Evolutionary conservation across 202 grass and related monocot genomes (phyloP), one percentile per base, ranked within the genome.

Genomic region (Carex arenaria): DNA sequence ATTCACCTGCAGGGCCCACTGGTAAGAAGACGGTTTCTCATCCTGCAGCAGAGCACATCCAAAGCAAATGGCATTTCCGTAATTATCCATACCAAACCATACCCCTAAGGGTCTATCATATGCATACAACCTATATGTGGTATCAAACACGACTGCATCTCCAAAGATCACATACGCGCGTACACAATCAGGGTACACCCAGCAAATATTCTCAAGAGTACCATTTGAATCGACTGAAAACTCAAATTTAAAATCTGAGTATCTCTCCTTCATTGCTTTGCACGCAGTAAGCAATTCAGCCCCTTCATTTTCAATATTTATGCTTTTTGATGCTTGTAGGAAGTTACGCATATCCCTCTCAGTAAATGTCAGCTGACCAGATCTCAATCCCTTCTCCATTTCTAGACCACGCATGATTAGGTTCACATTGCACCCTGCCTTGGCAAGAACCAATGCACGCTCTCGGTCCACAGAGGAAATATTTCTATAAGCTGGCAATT

Each of bases 331-430:
- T 10, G 76, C 85, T 51, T 90, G 88, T 77, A 90, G 70, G 43
- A 90, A 90, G 80, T 90, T 90, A 23, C 88, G 83, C 61, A 90
- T 47, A 77, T 90, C 88, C 81, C 88, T 72, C 75, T 90, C 88
- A 5, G 88, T 90, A 67, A 90, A 90, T 4, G 81, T 78, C 69
- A 90, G 73, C 60, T 87, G 45, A 77, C 82, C 85, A 36, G 67
- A 11, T 59, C 75, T 81, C 19, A 71, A 60, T 22, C 82, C 85
- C 52, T 87, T 90, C 34, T 90, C 88, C 60, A 82, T 85, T 64
- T 90, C 82, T 23, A 90, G 82, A 73, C 75, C 57, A 64, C 69
- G 79, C 76, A 90, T 90, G n/a, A 87, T 87, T 69, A 87, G 67
- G 72, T 90, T 90, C 52, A 90, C 88, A 13, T 85, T 90, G 77